A percentile compares a stretch with the other conserved stretches of the same genome.
phyloP scores from a whole-genome alignment of 257 asterid species.

The Plantago ovata region DNA sequence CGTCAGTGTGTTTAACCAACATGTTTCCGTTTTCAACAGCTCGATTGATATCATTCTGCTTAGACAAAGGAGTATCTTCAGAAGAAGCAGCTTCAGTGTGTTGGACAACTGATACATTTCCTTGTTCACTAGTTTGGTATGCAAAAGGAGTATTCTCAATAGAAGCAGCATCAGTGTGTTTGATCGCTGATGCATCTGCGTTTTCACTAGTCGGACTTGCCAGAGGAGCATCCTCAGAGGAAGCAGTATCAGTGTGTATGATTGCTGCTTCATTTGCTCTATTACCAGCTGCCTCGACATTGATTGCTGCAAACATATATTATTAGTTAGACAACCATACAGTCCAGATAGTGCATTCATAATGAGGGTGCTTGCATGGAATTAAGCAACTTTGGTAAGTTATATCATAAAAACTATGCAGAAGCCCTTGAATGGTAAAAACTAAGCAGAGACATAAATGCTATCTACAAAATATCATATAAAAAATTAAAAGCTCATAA shows the following conservation, averaged over 20 bases:
- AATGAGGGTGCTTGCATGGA: neutral
- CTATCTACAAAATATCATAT: neutral
- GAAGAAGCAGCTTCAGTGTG: slow-evolving; percentile 26
- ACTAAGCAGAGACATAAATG: neutral
- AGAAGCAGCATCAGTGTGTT: slow-evolving; percentile 25
- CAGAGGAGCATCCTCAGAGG: slow-evolving; percentile 24
- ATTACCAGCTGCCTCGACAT: slow-evolving; percentile 19
- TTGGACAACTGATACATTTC: slow-evolving; percentile 18
- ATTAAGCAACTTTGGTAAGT: too few relatives aligned
- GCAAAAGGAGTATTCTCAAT: slow-evolving; percentile 23
- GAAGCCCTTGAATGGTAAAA: neutral
- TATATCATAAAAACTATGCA: neutral
- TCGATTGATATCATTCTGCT: slow-evolving; percentile 16
- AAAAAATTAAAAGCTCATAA: neutral
- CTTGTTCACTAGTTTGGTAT: slow-evolving; percentile 19
- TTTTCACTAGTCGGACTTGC: slow-evolving; percentile 16
- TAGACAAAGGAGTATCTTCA: slow-evolving; percentile 21
- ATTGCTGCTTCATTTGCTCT: slow-evolving; percentile 21
- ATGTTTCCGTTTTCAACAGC: slow-evolving; percentile 18
- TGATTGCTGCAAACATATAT: slow-evolving; percentile 29
- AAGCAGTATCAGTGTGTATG: slow-evolving; percentile 24
- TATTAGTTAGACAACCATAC: slow-evolving; percentile 17
- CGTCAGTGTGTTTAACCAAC: slow-evolving; percentile 24
- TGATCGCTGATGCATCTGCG: slow-evolving; percentile 21
- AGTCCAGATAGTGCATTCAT: neutral